Evolutionary conservation across 345 rosid genomes (phyloP), one percentile per base, ranked within the genome.

Genomic region (Ricinus communis): DNA sequence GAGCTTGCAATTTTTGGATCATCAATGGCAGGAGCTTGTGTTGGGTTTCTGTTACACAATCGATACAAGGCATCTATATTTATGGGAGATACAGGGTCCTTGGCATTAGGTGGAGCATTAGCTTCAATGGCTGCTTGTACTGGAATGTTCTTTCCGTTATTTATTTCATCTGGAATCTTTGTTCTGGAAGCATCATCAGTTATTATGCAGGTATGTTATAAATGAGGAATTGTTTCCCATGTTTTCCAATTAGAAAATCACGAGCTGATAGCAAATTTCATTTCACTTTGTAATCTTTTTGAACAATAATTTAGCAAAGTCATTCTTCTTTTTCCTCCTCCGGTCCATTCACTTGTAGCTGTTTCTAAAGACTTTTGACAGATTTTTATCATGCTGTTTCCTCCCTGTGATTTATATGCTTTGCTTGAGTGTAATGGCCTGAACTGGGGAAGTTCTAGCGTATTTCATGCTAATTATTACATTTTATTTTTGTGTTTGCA

Each of bases 111-210:
- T 69, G 97, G 91, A 59, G 98, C 91, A 43, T 82, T 94, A 70
- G 97, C 97, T 74, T 86, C 98, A 68, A 90, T 94, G 98, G 97
- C 98, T 78, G 90, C 96, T 65, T 87, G 90, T 76, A 86, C 92
- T 1, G 96, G 98, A 84, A 91, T 94, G 97, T 91, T 91, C 79
- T 81, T 94, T 27, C 97, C 98, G 16, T 84, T 94, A 54, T 76
- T 90, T 80, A 84, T 90, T 74, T 82, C 97, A 1, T 91, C 93
- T 27, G 96, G 97, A 59, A 82, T 94, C 67, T 88, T 88, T 38
- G 62, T 90, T 66, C 58, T 87, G 69, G 97, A 94, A 83, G 84
- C 83, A 49, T 76, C 83, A 56, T 85, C 91, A 22, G 83, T 90
- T 65, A 51, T 87, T 12, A 53, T 87, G 77, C 98, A 91, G 96